These are phyloP conservation scores for Kuraishia cidri DNA, from an alignment of 805 yeast genomes.

Conservation along the genomic window DNA sequence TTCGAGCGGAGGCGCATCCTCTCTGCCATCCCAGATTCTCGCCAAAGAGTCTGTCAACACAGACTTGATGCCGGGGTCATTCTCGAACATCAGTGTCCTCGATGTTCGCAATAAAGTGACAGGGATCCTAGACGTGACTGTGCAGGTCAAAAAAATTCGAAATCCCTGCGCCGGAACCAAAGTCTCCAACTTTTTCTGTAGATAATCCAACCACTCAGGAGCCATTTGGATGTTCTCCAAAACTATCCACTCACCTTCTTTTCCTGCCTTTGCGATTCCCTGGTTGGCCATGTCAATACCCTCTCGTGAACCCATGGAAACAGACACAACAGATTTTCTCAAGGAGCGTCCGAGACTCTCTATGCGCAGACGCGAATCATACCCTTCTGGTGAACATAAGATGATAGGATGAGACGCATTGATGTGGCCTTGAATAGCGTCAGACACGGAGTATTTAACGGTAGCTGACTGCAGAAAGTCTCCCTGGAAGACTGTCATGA, in stretches of 20 bases:
- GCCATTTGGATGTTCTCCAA: slow-evolving; percentile 80
- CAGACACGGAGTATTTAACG: no score
- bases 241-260: slow-evolving; percentile 60
- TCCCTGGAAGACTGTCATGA: no score
- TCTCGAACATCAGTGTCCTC: slow-evolving; percentile 52
- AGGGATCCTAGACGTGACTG: slow-evolving; percentile 38
- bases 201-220: slow-evolving; percentile 45
- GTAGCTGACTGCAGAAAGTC: no score
- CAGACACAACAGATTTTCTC: slow-evolving; percentile 22
- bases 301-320: slow-evolving; percentile 74
- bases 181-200: slow-evolving; percentile 37
- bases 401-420: slow-evolving; percentile 44
- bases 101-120: slow-evolving; percentile 45
- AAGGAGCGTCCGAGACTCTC: slow-evolving; percentile 27
- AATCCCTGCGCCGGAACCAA: slow-evolving; percentile 23
- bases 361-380: slow-evolving; percentile 57
- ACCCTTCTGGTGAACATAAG: slow-evolving; percentile 49
- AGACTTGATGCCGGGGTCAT: slow-evolving; percentile 47
- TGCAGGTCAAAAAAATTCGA: slow-evolving; percentile 61
- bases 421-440: no score
- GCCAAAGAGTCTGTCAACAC: slow-evolving; percentile 30
- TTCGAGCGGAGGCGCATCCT: slow-evolving; percentile 27
- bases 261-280: slow-evolving; percentile 35
- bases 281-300: slow-evolving; percentile 47
- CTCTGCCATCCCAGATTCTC: slow-evolving; percentile 9